phyloP scores from a whole-genome alignment of 83 land plant genomes.

The Thuja plicata region DNA sequence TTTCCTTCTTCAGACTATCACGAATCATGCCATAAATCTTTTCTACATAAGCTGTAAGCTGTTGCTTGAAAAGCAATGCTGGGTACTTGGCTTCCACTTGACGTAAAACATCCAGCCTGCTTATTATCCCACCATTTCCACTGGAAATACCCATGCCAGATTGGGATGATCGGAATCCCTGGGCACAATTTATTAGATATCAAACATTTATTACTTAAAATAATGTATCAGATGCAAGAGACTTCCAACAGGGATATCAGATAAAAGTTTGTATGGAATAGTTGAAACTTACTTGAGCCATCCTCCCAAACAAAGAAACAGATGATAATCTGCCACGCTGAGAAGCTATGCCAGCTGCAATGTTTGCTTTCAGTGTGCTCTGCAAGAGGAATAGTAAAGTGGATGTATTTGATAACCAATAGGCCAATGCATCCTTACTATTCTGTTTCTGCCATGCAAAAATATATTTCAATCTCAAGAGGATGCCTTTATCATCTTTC shows the following conservation, averaged over 20 bases:
- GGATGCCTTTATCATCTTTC: neutral
- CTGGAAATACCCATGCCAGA: conserved; percentile 70
- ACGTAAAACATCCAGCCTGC: conserved; percentile 67
- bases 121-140: conserved; percentile 67
- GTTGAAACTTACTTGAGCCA: conserved; percentile 43
- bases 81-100: conserved; percentile 99
- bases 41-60: conserved; percentile 95
- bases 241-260: neutral
- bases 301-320: conserved; percentile 52
- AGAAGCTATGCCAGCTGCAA: conserved; percentile 66
- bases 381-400: conserved; percentile 66
- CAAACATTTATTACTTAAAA: neutral
- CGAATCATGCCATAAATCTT: conserved; percentile 95
- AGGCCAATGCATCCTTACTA: conserved; percentile 53
- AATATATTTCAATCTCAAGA: neutral
- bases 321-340: conserved; percentile 66
- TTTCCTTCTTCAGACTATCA: conserved; percentile 93
- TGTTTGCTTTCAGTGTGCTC: conserved; percentile 71
- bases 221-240: neutral
- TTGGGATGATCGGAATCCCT: conserved; percentile 84
- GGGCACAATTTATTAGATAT: conserved; percentile 5
- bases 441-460: conserved; percentile 41
- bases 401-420: conserved; percentile 80
- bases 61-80: conserved; percentile 94
- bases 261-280: neutral